phyloP scores from a whole-genome alignment of 2,329 filamentous ascomycete species.

The Curvularia lunata region DNA sequence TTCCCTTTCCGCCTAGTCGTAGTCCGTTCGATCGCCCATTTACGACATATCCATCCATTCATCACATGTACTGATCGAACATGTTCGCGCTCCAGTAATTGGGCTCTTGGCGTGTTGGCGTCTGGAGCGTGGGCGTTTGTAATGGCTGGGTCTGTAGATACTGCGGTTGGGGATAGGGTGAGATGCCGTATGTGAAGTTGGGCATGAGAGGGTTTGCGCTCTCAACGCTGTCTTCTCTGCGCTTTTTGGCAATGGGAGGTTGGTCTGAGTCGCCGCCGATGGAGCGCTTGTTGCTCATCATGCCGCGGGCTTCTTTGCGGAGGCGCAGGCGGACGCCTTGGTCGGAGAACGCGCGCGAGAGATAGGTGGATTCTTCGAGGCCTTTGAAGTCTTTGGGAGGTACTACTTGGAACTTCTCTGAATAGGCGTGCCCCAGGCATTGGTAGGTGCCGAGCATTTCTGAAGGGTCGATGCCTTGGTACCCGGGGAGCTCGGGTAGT shows the following conservation, averaged over 20 bases:
- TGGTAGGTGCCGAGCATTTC: constrained; percentile 43
- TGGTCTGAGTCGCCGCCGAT: neutral
- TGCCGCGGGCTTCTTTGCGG: constrained; percentile 75
- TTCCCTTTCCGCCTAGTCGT: too few species aligned
- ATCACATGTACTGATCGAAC: neutral
- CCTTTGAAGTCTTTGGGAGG: constrained; percentile 75
- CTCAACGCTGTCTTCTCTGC: constrained; percentile 4
- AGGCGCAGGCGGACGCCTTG: constrained; percentile 84
- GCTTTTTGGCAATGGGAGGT: neutral
- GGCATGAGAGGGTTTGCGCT: neutral
- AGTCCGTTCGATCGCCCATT: too few species aligned
- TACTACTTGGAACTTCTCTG: constrained; percentile 70
- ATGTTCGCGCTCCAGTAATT: neutral
- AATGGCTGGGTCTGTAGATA: neutral
- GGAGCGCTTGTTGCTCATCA: constrained; percentile 36
- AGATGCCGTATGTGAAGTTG: neutral
- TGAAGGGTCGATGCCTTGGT: neutral
- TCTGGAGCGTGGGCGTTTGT: neutral
- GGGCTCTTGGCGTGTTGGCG: neutral
- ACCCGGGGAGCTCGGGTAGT: neutral
- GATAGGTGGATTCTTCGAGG: constrained; percentile 78
- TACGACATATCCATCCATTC: too few species aligned
- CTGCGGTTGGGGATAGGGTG: neutral
- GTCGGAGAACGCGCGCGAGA: constrained; percentile 83
- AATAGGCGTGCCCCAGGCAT: constrained; percentile 60